Conservation (phyloP, 805 yeast species). For the Metschnikowia shivogae region DNA sequence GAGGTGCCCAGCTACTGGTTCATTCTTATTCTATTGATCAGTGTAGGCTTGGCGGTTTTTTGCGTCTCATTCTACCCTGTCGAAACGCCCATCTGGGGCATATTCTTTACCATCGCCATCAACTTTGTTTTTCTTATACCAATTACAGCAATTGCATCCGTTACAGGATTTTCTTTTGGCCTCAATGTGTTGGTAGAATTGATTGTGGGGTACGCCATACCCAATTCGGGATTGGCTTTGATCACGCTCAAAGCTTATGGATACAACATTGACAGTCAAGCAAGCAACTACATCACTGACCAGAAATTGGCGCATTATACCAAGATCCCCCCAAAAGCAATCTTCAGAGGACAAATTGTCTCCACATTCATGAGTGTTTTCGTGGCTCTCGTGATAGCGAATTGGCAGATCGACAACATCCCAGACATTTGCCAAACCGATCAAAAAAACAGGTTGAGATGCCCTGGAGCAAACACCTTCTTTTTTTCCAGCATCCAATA, state of each 20-base stretch:
- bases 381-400: slow-evolving; percentile 33
- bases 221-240: slow-evolving; percentile 61
- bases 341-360: slow-evolving; percentile 35
- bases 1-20: slow-evolving; percentile 81
- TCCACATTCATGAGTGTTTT: slow-evolving; percentile 34
- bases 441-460: slow-evolving; percentile 33
- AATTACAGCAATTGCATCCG: slow-evolving; percentile 55
- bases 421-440: slow-evolving; percentile 33
- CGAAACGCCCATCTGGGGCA: slow-evolving; percentile 61
- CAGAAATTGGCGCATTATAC: slow-evolving; percentile 27
- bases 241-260: slow-evolving; percentile 53
- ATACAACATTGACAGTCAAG: slow-evolving; percentile 59
- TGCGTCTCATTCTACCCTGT: slow-evolving; percentile 46
- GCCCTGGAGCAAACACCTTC: slow-evolving; percentile 46
- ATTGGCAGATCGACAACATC: slow-evolving; percentile 38
- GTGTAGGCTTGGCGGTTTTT: slow-evolving; percentile 42
- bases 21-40: slow-evolving; percentile 38
- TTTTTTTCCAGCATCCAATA: slow-evolving; percentile 51
- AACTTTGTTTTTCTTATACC: slow-evolving; percentile 57
- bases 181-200: slow-evolving; percentile 61
- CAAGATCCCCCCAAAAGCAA: slow-evolving; percentile 24
- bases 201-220: slow-evolving; percentile 60
- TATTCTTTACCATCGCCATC: slow-evolving; percentile 53
- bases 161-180: slow-evolving; percentile 57
- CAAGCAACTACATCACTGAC: slow-evolving; percentile 46